Percentiles rank a stretch among this genome's conserved stretches.
Conservation (phyloP, 2,329 filamentous ascomycete species). For the Coniochaeta sp. region DNA sequence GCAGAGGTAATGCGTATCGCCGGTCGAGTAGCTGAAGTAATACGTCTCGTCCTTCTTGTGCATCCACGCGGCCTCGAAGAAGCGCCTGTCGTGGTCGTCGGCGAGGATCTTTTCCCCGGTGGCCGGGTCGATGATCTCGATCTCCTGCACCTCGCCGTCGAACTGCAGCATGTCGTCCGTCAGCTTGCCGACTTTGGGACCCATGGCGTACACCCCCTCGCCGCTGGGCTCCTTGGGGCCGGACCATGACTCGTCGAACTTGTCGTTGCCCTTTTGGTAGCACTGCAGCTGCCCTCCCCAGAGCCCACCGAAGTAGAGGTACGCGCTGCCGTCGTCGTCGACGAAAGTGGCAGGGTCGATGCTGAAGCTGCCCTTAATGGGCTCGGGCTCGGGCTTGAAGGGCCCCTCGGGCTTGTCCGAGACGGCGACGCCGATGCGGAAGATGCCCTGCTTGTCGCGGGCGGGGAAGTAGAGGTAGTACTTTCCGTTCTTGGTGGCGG, state of each 20-base stretch:
- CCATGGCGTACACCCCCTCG: conserved; percentile 48
- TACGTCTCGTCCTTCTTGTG: conserved; percentile 64
- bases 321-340: conserved; percentile 56
- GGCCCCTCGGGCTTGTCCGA: conserved; percentile 60
- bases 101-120: conserved; percentile 51
- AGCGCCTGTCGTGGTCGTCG: conserved; percentile 65
- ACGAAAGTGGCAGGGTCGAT: conserved; percentile 74
- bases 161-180: conserved; percentile 60
- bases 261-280: conserved; percentile 49
- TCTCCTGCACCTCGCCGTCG: conserved; percentile 44
- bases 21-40: conserved; percentile 73
- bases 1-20: conserved; percentile 67
- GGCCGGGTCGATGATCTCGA: conserved; percentile 58
- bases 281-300: conserved; percentile 80
- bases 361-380: conserved; percentile 63
- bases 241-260: conserved; percentile 48
- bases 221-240: conserved; percentile 55
- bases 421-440: conserved; percentile 68
- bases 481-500: conserved; percentile 57
- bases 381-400: conserved; percentile 57
- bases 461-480: conserved; percentile 77
- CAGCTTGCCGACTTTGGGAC: conserved; percentile 58
- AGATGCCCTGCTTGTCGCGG: conserved; percentile 60
- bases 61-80: conserved; percentile 78
- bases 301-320: conserved; percentile 71